Base-by-base conservation (phyloP, 2,329 filamentous ascomycete genomes). In the Endocalyx cinctus region DNA sequence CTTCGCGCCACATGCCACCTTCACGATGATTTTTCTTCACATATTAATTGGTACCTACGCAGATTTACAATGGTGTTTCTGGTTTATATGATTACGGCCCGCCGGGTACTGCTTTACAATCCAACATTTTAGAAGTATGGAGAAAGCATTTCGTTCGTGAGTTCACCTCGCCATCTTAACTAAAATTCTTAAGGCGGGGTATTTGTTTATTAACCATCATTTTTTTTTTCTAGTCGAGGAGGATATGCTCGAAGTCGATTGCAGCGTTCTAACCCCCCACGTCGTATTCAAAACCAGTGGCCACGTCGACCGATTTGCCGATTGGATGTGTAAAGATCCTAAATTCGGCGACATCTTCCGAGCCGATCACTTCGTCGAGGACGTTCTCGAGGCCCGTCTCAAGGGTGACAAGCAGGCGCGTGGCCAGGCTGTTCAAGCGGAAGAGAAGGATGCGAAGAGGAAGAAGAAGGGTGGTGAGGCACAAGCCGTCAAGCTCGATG, bases 281-380 rank as follows among this genome's bases (percentile, higher is more conserved):
- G 85, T 92, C 29, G 87, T 98, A 23, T 77, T 98, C 56, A 94
- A 97, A 75, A 95, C 90, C 34, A 86, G 80, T 60, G 92, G 92
- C 45, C 92, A 98, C 67, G 92, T 97, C 46, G 90, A 96, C 63
- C 94, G 94, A 65, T 97, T 97, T 57, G 85, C 87, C 63, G 90
- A 97, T 63, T 97, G 86, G 87, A 96, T 97, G 89, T 95, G 87
- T 80, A 95, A 94, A 66, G 92, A 98, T 63, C 87, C 90, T 43
- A 94, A 94, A 74, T 95, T 84, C 53, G 92, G 92, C 58, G 92
- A 98, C 63, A 95, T 96, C 56, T 80, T 98, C 59, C 81, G 92
- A 50, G 88, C 92, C 38, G 92, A 98, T 58, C 92, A 98, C 69
- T 78, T 97, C 52, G 89, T 98, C 47, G 89, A 97, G 72, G 87